Percentiles rank a stretch among this genome's conserved stretches.
phyloP scores from a whole-genome alignment of 1,284 basidiomycete species.

The Ustilago tritici region DNA sequence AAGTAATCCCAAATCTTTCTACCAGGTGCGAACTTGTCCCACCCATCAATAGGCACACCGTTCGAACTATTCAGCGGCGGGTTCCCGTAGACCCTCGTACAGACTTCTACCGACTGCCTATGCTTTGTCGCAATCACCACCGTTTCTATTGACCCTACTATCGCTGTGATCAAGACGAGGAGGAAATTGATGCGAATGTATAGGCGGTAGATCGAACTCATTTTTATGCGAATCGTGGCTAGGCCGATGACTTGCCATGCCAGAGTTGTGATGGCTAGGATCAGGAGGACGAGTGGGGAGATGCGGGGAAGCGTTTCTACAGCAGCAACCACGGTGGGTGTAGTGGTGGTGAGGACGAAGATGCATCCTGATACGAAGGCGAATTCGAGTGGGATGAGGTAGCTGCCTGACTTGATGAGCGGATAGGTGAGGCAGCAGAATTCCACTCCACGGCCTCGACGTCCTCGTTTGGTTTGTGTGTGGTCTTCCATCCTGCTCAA shows the following conservation, averaged over 20 bases:
- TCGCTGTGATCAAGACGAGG: slow-evolving; percentile 33
- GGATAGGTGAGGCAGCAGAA: slow-evolving; percentile 54
- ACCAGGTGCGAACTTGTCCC: slow-evolving; percentile 35
- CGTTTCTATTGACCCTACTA: slow-evolving; percentile 24
- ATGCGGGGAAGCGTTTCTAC: slow-evolving; percentile 36
- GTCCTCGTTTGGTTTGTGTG: neutral
- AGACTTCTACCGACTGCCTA: slow-evolving; percentile 32
- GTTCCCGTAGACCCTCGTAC: slow-evolving; percentile 49
- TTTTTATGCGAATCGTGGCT: slow-evolving; percentile 32
- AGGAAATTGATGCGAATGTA: slow-evolving; percentile 54
- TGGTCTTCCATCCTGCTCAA: slow-evolving; percentile 8
- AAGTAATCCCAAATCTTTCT: slow-evolving; percentile 48
- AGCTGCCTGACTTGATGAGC: slow-evolving; percentile 51
- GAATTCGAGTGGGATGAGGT: slow-evolving; percentile 51
- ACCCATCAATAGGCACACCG: slow-evolving; percentile 21
- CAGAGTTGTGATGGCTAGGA: slow-evolving; percentile 29
- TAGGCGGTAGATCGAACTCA: slow-evolving; percentile 43
- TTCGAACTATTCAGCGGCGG: slow-evolving; percentile 32
- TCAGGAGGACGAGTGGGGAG: slow-evolving; percentile 29
- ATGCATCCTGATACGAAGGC: slow-evolving; percentile 46
- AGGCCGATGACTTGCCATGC: slow-evolving; percentile 49
- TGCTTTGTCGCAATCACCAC: slow-evolving; percentile 44
- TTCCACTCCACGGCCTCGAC: slow-evolving; percentile 29
- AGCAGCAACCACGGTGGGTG: slow-evolving; percentile 47
- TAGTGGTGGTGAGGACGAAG: slow-evolving; percentile 37